Percentiles rank a stretch among this genome's conserved stretches.
Evolutionary conservation across 345 rosid species (phyloP).

Genomic region (Anastatica hierochuntica): DNA sequence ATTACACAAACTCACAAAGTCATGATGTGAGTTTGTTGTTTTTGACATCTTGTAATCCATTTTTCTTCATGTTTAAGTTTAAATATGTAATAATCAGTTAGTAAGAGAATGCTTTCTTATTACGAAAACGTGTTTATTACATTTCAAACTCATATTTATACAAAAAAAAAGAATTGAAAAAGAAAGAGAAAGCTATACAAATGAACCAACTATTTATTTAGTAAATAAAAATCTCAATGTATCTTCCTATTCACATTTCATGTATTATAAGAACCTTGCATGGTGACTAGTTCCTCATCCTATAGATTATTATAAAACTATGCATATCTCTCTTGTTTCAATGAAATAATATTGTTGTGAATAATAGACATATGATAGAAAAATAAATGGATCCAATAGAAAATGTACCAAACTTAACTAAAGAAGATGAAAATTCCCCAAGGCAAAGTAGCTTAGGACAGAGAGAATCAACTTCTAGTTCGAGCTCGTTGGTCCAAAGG

Average conservation of each 20-base stretch:
- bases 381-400: neutral
- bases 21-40: slow-evolving; percentile 22
- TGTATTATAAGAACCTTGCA: slow-evolving; percentile 18
- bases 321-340: neutral
- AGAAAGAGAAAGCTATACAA: slow-evolving; percentile 20
- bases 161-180: slow-evolving; percentile 6
- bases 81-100: neutral
- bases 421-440: neutral
- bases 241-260: slow-evolving; percentile 25
- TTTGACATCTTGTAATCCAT: slow-evolving; percentile 16
- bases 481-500: neutral
- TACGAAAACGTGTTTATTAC: slow-evolving; percentile 20
- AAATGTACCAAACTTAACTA: neutral
- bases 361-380: slow-evolving; percentile 6
- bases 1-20: slow-evolving; percentile 20
- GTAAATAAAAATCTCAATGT: slow-evolving; percentile 17
- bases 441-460: neutral
- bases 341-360: neutral
- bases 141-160: slow-evolving; percentile 23
- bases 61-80: slow-evolving; percentile 19
- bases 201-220: slow-evolving; percentile 18
- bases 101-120: slow-evolving; percentile 19
- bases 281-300: slow-evolving; percentile 1
- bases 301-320: neutral
- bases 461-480: neutral